phyloP scores from a whole-genome alignment of 352 stramenopile species.

The Phytophthora chlamydospora region DNA sequence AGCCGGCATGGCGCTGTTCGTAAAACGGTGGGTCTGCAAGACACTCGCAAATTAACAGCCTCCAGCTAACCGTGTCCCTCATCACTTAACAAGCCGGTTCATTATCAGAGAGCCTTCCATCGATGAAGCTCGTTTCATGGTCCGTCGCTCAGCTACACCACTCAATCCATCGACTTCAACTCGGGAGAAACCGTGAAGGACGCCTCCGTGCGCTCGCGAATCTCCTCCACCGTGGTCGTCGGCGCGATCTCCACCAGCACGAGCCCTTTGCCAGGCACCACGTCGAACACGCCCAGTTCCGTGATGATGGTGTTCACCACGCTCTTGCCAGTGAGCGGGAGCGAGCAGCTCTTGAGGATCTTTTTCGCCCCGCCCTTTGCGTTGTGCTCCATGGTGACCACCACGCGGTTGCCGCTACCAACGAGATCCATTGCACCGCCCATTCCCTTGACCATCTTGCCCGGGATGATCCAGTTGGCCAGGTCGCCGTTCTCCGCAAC shows the following conservation, averaged over 20 bases:
- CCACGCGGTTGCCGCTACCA: conserved; percentile 90
- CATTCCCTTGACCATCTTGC: conserved; percentile 98
- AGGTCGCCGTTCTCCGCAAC: conserved; percentile 94
- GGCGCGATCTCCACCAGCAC: conserved; percentile 91
- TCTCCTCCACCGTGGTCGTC: conserved; percentile 82
- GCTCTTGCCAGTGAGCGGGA: conserved; percentile 94
- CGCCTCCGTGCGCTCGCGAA: conserved; percentile 80
- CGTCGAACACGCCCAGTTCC: conserved; percentile 89
- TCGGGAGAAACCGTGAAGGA: conserved; percentile 66
- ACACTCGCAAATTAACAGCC: too few species aligned
- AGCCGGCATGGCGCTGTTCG: too few species aligned
- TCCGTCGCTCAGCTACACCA: not conserved
- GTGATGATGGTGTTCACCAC: conserved; percentile 96
- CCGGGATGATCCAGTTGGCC: conserved; percentile 96
- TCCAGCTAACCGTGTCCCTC: too few species aligned
- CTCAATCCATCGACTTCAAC: conserved; percentile 73
- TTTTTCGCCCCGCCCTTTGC: conserved; percentile 94
- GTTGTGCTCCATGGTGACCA: conserved; percentile 98
- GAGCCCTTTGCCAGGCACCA: conserved; percentile 67
- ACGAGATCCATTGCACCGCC: conserved; percentile 98
- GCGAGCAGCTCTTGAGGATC: conserved; percentile 93
- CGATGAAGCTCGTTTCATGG: too few species aligned
- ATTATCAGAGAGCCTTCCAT: too few species aligned
- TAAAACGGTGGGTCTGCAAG: too few species aligned
- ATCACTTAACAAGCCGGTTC: too few species aligned